These are phyloP conservation scores for Blastomyces gilchristii DNA, from an alignment of 2,329 filamentous ascomycete genomes.

Conservation along the genomic window DNA sequence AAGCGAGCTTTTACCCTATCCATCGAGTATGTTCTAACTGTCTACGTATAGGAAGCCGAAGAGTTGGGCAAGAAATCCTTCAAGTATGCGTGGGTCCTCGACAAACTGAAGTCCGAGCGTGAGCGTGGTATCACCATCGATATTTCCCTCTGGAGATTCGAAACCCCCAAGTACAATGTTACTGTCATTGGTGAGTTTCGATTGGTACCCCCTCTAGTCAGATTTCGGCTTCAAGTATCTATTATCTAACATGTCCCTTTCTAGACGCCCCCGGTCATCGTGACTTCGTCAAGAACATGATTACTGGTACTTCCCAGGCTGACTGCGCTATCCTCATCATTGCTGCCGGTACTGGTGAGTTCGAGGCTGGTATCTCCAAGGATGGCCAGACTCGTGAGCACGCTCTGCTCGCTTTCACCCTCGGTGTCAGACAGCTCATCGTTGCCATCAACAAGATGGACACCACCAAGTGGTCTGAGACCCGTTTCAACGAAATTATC, in stretches of 20 bases:
- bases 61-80: constrained; percentile 99
- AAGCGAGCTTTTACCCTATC: background rate
- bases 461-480: constrained; percentile 96
- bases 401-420: constrained; percentile 98
- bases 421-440: constrained; percentile 99
- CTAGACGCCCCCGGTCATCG: constrained; percentile 94
- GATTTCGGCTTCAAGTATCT: background rate
- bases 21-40: constrained; percentile 14
- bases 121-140: constrained; percentile 99
- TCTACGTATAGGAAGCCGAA: constrained; percentile 69
- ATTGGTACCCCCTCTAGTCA: background rate
- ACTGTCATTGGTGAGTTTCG: constrained; percentile 76
- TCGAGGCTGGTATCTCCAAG: constrained; percentile 99
- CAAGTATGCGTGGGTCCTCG: constrained; percentile 99
- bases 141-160: constrained; percentile 99
- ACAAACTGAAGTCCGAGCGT: constrained; percentile 99
- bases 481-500: constrained; percentile 96
- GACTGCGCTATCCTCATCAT: constrained; percentile 99
- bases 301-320: constrained; percentile 99
- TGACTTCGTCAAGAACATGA: constrained; percentile 99
- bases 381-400: constrained; percentile 99
- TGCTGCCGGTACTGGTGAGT: constrained; percentile 99
- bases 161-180: constrained; percentile 95
- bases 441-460: constrained; percentile 99
- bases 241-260: constrained; percentile 16